Conservation (phyloP, 148 eudicot species). For the Limonium bicolor region DNA sequence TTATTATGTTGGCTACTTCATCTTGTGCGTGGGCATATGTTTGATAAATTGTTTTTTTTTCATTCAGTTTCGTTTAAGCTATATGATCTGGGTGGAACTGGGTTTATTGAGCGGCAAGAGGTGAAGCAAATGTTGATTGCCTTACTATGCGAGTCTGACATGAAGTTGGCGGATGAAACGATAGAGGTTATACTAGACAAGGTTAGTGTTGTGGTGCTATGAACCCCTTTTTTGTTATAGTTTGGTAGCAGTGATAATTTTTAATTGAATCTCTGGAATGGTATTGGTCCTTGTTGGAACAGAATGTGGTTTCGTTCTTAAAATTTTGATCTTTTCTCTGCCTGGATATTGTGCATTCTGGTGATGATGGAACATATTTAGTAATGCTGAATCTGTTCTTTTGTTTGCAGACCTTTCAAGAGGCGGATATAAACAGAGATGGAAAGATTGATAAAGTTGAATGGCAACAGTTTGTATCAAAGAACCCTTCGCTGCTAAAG, state of each 20-base stretch:
- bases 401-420: slow-evolving; percentile 58
- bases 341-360: too few relatives aligned
- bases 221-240: too few relatives aligned
- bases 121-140: slow-evolving; percentile 97
- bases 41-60: not conserved
- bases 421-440: slow-evolving; percentile 71
- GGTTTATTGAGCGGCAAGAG: slow-evolving; percentile 88
- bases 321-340: too few relatives aligned
- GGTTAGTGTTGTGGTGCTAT: slow-evolving; percentile 54
- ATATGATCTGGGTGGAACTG: slow-evolving; percentile 79
- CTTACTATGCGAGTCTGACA: slow-evolving; percentile 70
- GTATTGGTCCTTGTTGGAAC: too few relatives aligned
- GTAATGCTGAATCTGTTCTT: too few relatives aligned
- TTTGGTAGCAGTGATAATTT: too few relatives aligned
- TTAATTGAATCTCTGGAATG: too few relatives aligned
- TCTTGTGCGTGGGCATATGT: not conserved
- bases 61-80: slow-evolving; percentile 81
- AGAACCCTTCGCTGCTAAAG: slow-evolving; percentile 67
- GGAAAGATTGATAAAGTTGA: slow-evolving; percentile 76
- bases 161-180: slow-evolving; percentile 90
- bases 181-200: slow-evolving; percentile 77
- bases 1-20: too few relatives aligned
- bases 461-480: slow-evolving; percentile 68
- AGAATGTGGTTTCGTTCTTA: too few relatives aligned
- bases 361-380: too few relatives aligned